Base-by-base conservation (phyloP, 225 moss, liverwort and hornwort genomes). In the Ulota crispa region DNA sequence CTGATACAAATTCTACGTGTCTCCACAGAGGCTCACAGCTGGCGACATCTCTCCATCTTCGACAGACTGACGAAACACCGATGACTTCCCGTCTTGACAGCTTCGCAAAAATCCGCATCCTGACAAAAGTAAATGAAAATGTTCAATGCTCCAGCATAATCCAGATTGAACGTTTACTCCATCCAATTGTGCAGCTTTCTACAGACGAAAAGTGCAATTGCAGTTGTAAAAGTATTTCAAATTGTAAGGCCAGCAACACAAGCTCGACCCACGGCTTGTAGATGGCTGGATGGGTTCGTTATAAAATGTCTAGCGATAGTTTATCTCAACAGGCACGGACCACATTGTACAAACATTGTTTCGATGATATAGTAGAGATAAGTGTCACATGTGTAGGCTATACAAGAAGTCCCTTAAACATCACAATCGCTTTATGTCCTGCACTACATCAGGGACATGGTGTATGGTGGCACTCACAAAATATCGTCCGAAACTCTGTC, bases 401-500 rank as follows among this genome's bases (percentile, higher is more conserved):
- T 60, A 47, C 19, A 6, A 57, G 12, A 56, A 7, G 55, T 56
- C 26, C 39, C 76, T 43, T 20, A n/a, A 24, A 73, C 73, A 77
- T 36, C 56, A 55, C 55, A 45, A 72, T 36, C 70, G 10, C 2
- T 26, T 7, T 9, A 82, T 65, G 72, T 36, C 28, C 32, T 20
- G 60, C 64, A 75, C 30, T 18, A 73, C 18, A 68, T 27, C 65
- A 82, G 41, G 47, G 20, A 9, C n/a, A 64, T 57, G 42, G 55
- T 73, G 32, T 18, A 24, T 14, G n/a, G 24, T 14, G 28, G 64
- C 36, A 86, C 90, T 88, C 62, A 91, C 90, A 91, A 74, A 41
- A 91, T 88, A 86, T 91, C 90, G 70, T 91, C 90, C 31, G 90
- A 91, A 69, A 91, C 86, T 67, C 78, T 82, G 76, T 91, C 88